Evolutionary conservation across 805 yeast genomes (phyloP), one percentile per base, ranked within the genome.

Genomic region (Candida xyloterini): DNA sequence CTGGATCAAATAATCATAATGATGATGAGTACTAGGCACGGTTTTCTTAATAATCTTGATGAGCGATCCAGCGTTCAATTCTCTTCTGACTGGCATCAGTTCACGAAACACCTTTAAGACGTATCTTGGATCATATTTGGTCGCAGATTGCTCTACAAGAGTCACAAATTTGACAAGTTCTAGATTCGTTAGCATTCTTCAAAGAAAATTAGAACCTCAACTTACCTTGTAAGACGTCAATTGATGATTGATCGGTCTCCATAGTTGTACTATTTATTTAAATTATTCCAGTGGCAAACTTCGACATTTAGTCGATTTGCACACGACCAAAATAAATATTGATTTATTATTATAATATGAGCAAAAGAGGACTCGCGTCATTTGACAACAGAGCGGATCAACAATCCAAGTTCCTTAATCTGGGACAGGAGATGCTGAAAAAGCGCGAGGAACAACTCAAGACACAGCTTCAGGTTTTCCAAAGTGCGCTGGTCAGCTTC

Each of bases 21-120:
- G 65, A 10, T 67, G 56, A 43, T 72, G 70, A 7, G 63, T 63
- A 5, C 63, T 66, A 3, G 88, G 77, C 56, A 83, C 87, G n/a
- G 71, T 62, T 21, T 60, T 59, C 35, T 67, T 67, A 33, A 89
- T 68, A 26, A 84, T 65, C n/a, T 67, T 58, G 7, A 76, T 63
- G 43, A 93, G 68, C 9, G 77, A 70, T 10, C 68, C 73, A 10
- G 70, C 70, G 39, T 72, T 74, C 46, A 90, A 65, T 27, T 74
- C 70, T 42, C 81, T 74, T 65, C 97, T 79, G 47, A 91, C 68
- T 2, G 79, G 69, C 7, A 90, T 85, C 53, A 90, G 70, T 47
- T 87, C 95, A 47, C 96, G 81, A 48, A 93, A 75, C 15, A 87
- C 90, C 57, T 84, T 85, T 62, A 91, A 75, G 32, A 93, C 78